phyloP scores from a whole-genome alignment of 1,139 yeast genomes.

The Blastobotrys aristatus region DNA sequence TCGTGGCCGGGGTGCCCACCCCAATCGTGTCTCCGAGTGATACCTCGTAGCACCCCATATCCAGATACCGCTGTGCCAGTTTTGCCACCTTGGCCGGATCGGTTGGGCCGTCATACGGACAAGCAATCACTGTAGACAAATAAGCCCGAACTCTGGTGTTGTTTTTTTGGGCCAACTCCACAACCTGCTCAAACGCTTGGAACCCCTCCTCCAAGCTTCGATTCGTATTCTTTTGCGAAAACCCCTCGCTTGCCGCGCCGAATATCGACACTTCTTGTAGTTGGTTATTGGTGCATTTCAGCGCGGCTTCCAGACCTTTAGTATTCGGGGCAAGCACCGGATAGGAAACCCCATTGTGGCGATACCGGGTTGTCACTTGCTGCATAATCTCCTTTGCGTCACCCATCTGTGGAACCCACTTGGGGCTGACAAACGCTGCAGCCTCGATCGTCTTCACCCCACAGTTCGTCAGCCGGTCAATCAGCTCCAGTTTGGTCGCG shows the following conservation, averaged over 20 bases:
- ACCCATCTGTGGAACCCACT: conserved; percentile 38
- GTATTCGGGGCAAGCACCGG: conserved; percentile 35
- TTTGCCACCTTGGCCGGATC: conserved; percentile 31
- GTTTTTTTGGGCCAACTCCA: conserved; percentile 26
- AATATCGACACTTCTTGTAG: conserved; percentile 34
- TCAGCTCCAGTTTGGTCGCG: conserved; percentile 30
- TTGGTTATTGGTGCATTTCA: conserved; percentile 21
- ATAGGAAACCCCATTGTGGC: conserved; percentile 26
- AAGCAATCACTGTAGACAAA: conserved; percentile 35
- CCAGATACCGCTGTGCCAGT: conserved; percentile 28
- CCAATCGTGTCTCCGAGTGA: conserved; percentile 38
- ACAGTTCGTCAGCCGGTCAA: conserved; percentile 29
- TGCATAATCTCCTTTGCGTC: conserved; percentile 25
- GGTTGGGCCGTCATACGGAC: conserved; percentile 37
- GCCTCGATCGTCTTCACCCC: conserved; percentile 33
- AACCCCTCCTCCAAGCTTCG: conserved; percentile 31
- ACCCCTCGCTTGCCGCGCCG: conserved; percentile 36
- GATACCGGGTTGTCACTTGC: conserved; percentile 20
- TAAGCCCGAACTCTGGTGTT: conserved; percentile 32
- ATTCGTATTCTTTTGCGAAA: conserved; percentile 33
- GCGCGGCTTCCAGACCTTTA: conserved; percentile 32
- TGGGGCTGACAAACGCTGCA: conserved; percentile 37
- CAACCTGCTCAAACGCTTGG: conserved; percentile 28
- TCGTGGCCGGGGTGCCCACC: conserved; percentile 33
- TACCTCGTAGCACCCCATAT: conserved; percentile 36